These are phyloP conservation scores for Saturnispora serradocipensis DNA, from an alignment of 805 yeast genomes.

Conservation along the genomic window DNA sequence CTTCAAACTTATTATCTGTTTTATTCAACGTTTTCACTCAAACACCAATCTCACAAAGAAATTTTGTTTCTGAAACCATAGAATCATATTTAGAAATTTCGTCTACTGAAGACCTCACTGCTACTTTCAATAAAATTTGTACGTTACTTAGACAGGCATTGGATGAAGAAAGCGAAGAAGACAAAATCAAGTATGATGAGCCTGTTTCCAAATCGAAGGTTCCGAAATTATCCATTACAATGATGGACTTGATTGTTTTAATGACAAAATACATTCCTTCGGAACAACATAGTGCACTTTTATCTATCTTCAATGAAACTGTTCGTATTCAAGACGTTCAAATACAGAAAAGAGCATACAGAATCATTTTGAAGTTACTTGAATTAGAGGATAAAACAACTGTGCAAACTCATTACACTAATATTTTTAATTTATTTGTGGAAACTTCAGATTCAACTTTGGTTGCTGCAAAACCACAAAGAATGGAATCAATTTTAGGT, in stretches of 20 bases:
- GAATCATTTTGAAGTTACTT: conserved; percentile 60
- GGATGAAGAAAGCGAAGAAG: conserved; percentile 41
- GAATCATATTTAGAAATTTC: conserved; percentile 70
- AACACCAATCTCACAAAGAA: conserved; percentile 75
- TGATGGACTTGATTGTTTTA: conserved; percentile 84
- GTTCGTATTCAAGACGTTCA: conserved; percentile 50
- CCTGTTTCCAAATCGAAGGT: conserved; percentile 27
- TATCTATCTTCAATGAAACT: conserved; percentile 68
- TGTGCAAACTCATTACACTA: conserved; percentile 40
- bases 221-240: conserved; percentile 61
- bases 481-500: conserved; percentile 58
- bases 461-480: conserved; percentile 70
- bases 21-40: conserved; percentile 89
- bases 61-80: conserved; percentile 77
- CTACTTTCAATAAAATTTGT: conserved; percentile 81
- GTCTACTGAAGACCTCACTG: conserved; percentile 53
- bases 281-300: conserved; percentile 60
- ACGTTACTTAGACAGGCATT: conserved; percentile 65
- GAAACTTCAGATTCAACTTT: conserved; percentile 50
- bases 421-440: conserved; percentile 52
- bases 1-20: conserved; percentile 75
- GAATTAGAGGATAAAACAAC: conserved; percentile 52
- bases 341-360: conserved; percentile 83
- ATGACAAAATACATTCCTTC: conserved; percentile 79
- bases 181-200: conserved; percentile 27